Evolutionary conservation across 2,329 filamentous ascomycete genomes (phyloP), one percentile per base, ranked within the genome.

Genomic region (Neophaeococcomyces mojaviensis): DNA sequence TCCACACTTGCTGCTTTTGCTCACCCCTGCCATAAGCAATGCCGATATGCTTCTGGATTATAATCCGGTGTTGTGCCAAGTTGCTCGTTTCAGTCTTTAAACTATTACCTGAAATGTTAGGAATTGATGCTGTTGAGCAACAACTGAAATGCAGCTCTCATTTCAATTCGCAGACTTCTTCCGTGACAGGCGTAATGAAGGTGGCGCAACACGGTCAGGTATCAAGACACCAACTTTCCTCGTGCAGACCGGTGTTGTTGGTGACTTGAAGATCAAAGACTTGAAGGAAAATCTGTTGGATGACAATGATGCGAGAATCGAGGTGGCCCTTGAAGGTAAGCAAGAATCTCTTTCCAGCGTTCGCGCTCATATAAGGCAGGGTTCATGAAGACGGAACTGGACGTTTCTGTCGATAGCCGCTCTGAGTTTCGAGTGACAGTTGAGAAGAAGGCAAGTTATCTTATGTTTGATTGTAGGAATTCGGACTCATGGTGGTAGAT

Each of bases 101-200:
- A 10, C 26, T 18, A 10, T 28, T 18, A 24, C 19, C 5, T 30
- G 12, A 16, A 19, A 16, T 2, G n/a, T 3, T 28, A 54, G 19
- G 44, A 52, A 28, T 53, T 57, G 2, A 42, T 52, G 19, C 46
- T 7, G 9, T 47, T 55, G 2, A 49, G 48, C 1, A 51, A 52
- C 8, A 50, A 51, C 10, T 24, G 55, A 33, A 48, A 58, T 37
- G 39, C 39, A 24, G 8, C 16, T 43, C n/a, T 43, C 39, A 4
- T 43, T 43, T 13, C 39, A 24, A 4, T 35, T 43, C 16, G 30
- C 32, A 13, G 39, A 43, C 18, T 43, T 43, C 39, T 43, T 43
- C 20, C 39, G 30, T 7, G 18, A 35, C 18, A 22, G 16, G 19
- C 13, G 31, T 31, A 13, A 6, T 7, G 10, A 13, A 19, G 16